Evolutionary conservation across 116 monocot species (phyloP), one percentile per base, ranked within the genome.

Genomic region (Iris pallida): DNA sequence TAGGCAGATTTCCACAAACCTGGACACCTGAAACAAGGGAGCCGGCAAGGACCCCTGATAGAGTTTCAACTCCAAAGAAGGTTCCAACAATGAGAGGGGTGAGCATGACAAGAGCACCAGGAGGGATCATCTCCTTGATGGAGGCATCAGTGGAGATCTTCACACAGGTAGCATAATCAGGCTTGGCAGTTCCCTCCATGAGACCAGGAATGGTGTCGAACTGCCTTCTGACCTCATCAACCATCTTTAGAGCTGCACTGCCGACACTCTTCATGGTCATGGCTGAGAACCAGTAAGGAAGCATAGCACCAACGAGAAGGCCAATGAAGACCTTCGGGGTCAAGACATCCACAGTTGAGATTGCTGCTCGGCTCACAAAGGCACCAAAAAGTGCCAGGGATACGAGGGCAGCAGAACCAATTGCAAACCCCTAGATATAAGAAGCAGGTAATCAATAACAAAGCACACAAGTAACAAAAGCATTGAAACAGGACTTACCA

Each of bases 201-300:
- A 90, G 55, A 48, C 92, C 92, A 46, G 88, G 88, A 41, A 92
- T 92, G 18, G 76, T 81, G 73, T 88, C 83, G 68, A 92, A 92
- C 75, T 92, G 88, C 74, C 92, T 70, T 16, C 89, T 83, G 6
- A 92, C 92, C 71, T 92, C 92, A 73, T 90, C 86, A 2, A 90
- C 90, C 90, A 90, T 90, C 72, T 90, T 81, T 4, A 90, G 72
- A n/a, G 92, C 88, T 6, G 92, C 86, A 42, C 77, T 88, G 53
- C 92, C 92, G 3, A 92, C 92, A 46, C 88, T 88, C 81, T 84
- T 92, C 85, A 88, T 88, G n/a, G 81, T 88, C 92, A 92, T 88
- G 62, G 88, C 88, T 10, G 91, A 88, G 61, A 92, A 92, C 85
- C 87, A 88, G 76, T 88, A 91, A 3, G 92, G 92, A 49, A 92